Evolutionary conservation across 2,329 filamentous ascomycete genomes (phyloP), one percentile per base, ranked within the genome.

Genomic region (Claviceps quebecensis): DNA sequence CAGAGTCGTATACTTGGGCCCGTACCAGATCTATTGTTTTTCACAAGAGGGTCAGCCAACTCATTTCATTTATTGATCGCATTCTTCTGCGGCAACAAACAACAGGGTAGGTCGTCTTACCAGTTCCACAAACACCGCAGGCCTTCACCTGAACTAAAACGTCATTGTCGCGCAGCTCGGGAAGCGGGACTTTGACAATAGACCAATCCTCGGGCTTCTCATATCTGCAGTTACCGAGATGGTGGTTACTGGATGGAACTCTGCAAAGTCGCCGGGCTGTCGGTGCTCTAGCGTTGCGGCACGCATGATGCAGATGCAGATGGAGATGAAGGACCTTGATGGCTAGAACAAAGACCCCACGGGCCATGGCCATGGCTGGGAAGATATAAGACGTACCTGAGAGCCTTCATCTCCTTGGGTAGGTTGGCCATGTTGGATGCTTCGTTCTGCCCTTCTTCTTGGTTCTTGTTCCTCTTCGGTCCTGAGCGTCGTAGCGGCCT

Each of bases 101-200:
- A 19, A 41, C 39, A 41, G 40, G 19, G 9, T 7, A 17, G 38
- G 45, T 26, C 54, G 26, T 5, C 7, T 22, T 60, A 66, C 75
- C 75, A 56, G 75, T 78, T 57, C 76, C 75, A 58, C 78, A 82
- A 55, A 82, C 77, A 69, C 79, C 78, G 58, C 77, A 81, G 51
- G 77, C 81, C 67, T 83, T 83, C 61, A 84, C 80, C 67, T 84
- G 81, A 66, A 83, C 73, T 59, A 81, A 67, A 56, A 82, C 69
- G 65, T 83, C 78, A 53, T 78, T 74, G 26, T 78, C 71, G 57
- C 78, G 74, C 56, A 83, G 66, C 57, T 69, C 72, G 19, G 81
- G 81, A 6, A 84, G 73, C 56, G 81, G 79, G 38, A 83, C 75
- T 11, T 78, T 69, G 56, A 83, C 78, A 53, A 84, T 73, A 56